Evolutionary conservation across 192 early-diverging fungal species (phyloP).

Genomic region (Piromyces sp.): DNA sequence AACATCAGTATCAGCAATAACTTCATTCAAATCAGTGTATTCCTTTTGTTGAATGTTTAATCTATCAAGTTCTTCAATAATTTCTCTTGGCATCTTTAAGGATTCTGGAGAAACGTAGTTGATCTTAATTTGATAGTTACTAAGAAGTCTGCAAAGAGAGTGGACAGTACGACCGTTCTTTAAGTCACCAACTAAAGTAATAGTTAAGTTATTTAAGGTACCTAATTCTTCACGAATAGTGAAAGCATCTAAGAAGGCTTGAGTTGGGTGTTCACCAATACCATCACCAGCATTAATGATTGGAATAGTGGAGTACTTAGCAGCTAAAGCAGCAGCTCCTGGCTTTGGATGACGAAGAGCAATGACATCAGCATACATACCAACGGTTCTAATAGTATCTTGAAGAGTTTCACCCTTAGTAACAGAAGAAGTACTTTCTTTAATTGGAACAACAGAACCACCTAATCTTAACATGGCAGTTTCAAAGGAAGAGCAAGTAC

Average conservation of each 20-base stretch:
- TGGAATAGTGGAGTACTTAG: constrained; percentile 76
- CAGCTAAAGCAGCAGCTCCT: constrained; percentile 62
- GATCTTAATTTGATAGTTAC: constrained; percentile 81
- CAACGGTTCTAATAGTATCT: constrained; percentile 84
- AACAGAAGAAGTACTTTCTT: constrained; percentile 67
- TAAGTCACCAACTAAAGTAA: constrained; percentile 90
- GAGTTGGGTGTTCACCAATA: constrained; percentile 92
- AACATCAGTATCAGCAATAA: constrained; percentile 79
- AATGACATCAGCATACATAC: constrained; percentile 80
- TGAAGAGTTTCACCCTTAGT: constrained; percentile 89
- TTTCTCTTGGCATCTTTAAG: constrained; percentile 71
- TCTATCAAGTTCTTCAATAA: constrained; percentile 34
- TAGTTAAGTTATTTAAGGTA: constrained; percentile 75
- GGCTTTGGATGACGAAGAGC: constrained; percentile 83
- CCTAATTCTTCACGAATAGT: constrained; percentile 50
- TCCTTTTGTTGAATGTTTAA: constrained; percentile 45
- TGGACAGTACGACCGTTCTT: constrained; percentile 97
- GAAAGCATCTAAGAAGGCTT: constrained; percentile 89
- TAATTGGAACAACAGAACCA: constrained; percentile 72
- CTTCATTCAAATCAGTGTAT: constrained; percentile 47
- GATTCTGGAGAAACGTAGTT: constrained; percentile 76
- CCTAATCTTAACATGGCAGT: constrained; percentile 88
- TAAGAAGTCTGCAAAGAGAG: constrained; percentile 72
- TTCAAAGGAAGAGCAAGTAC: constrained; percentile 84
- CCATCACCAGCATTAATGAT: constrained; percentile 96